Evolutionary conservation across 768 basidiomycete genomes (phyloP), one percentile per base, ranked within the genome.

Genomic region (Rhodosporidiobolus odoratus): DNA sequence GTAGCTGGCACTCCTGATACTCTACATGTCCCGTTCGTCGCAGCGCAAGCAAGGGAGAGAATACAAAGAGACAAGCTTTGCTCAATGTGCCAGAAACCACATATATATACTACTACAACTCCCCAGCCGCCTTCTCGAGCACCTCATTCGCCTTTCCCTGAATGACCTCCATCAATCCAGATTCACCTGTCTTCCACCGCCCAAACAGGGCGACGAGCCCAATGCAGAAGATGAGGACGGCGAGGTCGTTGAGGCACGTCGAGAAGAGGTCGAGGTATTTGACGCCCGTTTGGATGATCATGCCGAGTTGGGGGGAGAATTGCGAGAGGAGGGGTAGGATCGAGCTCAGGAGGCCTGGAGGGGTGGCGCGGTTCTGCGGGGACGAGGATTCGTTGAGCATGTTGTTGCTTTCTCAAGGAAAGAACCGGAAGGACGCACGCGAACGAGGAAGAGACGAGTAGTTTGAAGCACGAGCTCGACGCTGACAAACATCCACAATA

Each of bases 401-500:
- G n/a, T n/a, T n/a, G n/a, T n/a, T n/a, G n/a, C n/a, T n/a, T n/a
- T n/a, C n/a, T n/a, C n/a, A n/a, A n/a, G n/a, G n/a, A n/a, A n/a
- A 58, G 60, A 10, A n/a, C 3, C 35, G 16, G 23, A 12, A 9
- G 23, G 32, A 43, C 75, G 57, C n/a, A 76, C 77, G 34, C 75
- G 65, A 16, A 73, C 17, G 34, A 77, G 72, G 65, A 76, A 65
- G n/a, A 76, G 67, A 3, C 74, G 74, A 0, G 74, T 69, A 12
- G 73, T 73, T 67, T 77, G 77, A 6, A 77, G 65, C 25, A 77
- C 70, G 53, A 77, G 72, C 67, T 77, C 75, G 58, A 74, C 45
- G n/a, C 72, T 75, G 45, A 77, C 62, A 56, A 77, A 77, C 64
- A 75, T 67, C 70, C 76, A 77, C 21, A 77, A 38, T 2, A 77